Evolutionary conservation across 805 yeast genomes (phyloP), one percentile per base, ranked within the genome.

Genomic region (Candida peoriensis): DNA sequence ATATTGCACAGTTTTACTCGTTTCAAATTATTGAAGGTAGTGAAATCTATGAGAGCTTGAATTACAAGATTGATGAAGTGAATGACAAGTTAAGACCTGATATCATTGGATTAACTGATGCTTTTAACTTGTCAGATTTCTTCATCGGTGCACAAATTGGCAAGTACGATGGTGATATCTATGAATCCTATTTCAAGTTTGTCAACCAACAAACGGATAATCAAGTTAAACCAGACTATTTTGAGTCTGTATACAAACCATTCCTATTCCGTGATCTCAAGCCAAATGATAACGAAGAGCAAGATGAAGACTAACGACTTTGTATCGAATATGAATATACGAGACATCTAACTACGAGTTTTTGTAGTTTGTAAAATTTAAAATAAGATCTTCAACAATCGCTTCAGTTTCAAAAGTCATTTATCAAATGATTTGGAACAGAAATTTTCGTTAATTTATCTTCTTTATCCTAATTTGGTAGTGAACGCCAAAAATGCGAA

Each of bases 71-170:
- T 24, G 54, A 51, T 32, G 43, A 38, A 15, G 34, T 46, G 23
- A 40, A 67, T 70, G 46, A 68, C 63, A 28, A 55, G 52, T 56
- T 81, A 33, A 69, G 95, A 57, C 73, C 74, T n/a, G 76, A 81
- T 48, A 84, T 81, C 31, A 74, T 86, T 55, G 81, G 83, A 1
- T 66, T 84, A 47, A 82, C 94, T 8, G 96, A 88, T 60, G 72
- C 94, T 1, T 88, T 88, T 68, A 76, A 81, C 57, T 67, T 82
- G 43, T 73, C 84, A 20, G 95, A 88, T 61, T 80, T 71, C 56
- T 74, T 81, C 64, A 68, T 88, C 51, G 82, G 86, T 57, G 76
- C 95, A 1, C 78, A 89, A n/a, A 74, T 88, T 41, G 96, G 96
- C 21, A 70, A 67, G 35, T 78, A 72, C 58, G 79, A 83, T 48